Evolutionary conservation across 2,329 filamentous ascomycete genomes (phyloP), one percentile per base, ranked within the genome.

Genomic region (Fusarium chlamydosporum): DNA sequence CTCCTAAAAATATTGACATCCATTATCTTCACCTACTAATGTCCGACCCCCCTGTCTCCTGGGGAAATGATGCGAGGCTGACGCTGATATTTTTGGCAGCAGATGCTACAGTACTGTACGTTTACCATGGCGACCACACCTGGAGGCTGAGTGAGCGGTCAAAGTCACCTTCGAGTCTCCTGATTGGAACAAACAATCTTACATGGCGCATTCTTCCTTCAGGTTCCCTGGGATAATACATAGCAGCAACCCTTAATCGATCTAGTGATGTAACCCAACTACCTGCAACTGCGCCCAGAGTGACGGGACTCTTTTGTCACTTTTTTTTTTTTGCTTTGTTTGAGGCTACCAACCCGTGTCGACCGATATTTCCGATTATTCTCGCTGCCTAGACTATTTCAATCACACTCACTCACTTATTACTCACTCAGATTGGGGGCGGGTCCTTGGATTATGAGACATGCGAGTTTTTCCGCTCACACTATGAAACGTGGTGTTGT

Each of bases 31-130:
- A 40, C 31, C 42, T 38, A 40, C 37, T 51, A 70, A 70, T 71
- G 43, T 65, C 59, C 56, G 37, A 51, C 37, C 67, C 70, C 70
- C 67, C 23, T 23, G 23, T 72, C 70, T 33, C 29, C 40, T 33
- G 46, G 53, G 51, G 55, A 59, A 50, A 62, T 70, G 70, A 70
- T 72, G 63, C 46, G 57, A 65, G 66, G 60, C 62, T 68, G 68
- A 68, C 46, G 70, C 40, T 66, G 59, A 45, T 65, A 54, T 67
- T 70, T 66, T 68, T 64, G 65, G 56, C 48, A 43, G 41, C 41
- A 56, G 11, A 33, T 41, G 41, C 46, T 47, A 42, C 27, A 16
- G n/a, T n/a, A n/a, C n/a, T n/a, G n/a, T n/a, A n/a, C n/a, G n/a
- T 45, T 35, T 60, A 33, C 33, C 33, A 43, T 33, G 33, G 35